Base-by-base conservation (phyloP, 176 grass and related monocot genomes). In the Microstegium vimineum region DNA sequence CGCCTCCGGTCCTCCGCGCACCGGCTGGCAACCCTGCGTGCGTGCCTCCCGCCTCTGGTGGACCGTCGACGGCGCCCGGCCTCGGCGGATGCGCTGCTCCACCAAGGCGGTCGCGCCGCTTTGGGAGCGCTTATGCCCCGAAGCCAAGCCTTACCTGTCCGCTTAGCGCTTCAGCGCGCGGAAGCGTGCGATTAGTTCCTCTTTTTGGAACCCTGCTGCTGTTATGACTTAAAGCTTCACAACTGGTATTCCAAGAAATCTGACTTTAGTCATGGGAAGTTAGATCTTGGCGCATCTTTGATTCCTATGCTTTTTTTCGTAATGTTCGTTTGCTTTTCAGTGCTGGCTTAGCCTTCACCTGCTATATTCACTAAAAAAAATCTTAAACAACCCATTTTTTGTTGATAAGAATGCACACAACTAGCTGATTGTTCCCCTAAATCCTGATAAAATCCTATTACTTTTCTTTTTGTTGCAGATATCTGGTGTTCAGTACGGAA, bases 401-500 rank as follows among this genome's bases (percentile, higher is more conserved):
- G 4, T 41, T 10, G 56, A 33, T 31, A 70, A 75, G 54, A 25
- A 15, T 70, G 71, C 10, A 64, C 64, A 75, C 68, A 1, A 45
- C 27, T 40, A 27, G 33, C 52, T 71, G n/a, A 54, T 46, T 51
- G 37, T 66, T 56, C n/a, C 57, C 64, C 76, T 27, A 13, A 37
- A 71, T 85, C 40, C 54, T 89, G 82, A 81, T 70, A 23, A 2
- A 60, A 51, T 76, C 64, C 22, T 64, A 30, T 28, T 25, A 1
- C 25, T 74, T 71, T 23, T 1, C 12, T 64, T 65, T 70, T 2
- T 2, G 17, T 78, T 73, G 28, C 78, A 73, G 78, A 78, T 43
- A 32, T 71, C 65, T 86, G 57, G 5, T 33, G 3, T 1, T 59
- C 26, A 20, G 66, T 86, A 68, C 59, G 72, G 65, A 36, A 17